Conservation (phyloP, 2,329 filamentous ascomycete species). For the Fusarium haematococcum region DNA sequence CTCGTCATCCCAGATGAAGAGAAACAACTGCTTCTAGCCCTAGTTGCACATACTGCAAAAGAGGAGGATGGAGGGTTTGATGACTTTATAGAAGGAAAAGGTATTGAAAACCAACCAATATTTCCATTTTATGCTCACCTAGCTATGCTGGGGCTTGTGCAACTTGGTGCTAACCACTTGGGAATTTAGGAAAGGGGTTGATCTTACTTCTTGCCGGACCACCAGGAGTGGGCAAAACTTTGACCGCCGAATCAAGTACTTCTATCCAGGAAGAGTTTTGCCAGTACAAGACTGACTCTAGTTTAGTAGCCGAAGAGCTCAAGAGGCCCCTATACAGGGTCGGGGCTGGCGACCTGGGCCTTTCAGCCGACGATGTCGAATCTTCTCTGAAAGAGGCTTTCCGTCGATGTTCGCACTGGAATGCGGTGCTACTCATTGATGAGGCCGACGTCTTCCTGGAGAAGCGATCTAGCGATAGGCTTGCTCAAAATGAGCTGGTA, state of each 20-base stretch:
- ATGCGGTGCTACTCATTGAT: conserved; percentile 52
- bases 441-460: conserved; percentile 55
- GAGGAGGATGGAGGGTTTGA: neutral
- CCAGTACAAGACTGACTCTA: neutral
- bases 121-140: neutral
- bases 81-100: conserved; percentile 2
- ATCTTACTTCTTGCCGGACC: conserved; percentile 51
- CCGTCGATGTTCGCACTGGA: conserved; percentile 49
- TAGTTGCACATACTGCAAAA: neutral
- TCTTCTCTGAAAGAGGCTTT: neutral
- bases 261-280: neutral
- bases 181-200: conserved; percentile 38
- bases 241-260: conserved; percentile 50
- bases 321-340: conserved; percentile 20
- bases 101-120: neutral
- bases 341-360: conserved; percentile 11
- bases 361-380: neutral
- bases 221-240: conserved; percentile 52
- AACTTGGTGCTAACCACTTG: neutral
- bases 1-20: conserved; percentile 16
- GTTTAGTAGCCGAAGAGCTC: conserved; percentile 28
- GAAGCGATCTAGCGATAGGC: conserved; percentile 39
- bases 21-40: neutral
- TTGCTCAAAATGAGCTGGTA: conserved; percentile 40
- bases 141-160: fast-evolving